Conservation (phyloP, 306 rosid genomes). For the Rosa chinensis region DNA sequence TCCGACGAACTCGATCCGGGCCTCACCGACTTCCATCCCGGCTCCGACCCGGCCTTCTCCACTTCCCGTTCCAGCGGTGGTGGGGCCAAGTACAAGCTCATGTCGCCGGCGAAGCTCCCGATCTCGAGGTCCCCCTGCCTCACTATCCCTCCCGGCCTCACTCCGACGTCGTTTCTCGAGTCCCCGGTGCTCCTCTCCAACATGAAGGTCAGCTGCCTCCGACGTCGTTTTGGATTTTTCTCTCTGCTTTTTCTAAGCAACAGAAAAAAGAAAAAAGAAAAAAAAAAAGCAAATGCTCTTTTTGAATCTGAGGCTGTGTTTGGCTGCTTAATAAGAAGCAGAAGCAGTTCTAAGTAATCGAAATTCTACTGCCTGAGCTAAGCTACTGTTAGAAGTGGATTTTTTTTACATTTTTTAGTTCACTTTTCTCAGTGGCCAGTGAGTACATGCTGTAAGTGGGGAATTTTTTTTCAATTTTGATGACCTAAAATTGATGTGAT, state of each 20-base stretch:
- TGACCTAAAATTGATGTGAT: conserved; percentile 45
- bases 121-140: conserved; percentile 86
- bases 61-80: conserved; percentile 25
- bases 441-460: conserved; percentile 25
- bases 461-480: conserved; percentile 37
- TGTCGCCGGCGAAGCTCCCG: conserved; percentile 98
- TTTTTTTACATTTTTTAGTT: conserved; percentile 20
- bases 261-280: neutral
- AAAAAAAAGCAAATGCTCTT: neutral
- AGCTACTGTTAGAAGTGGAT: neutral
- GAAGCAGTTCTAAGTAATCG: neutral
- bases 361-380: neutral
- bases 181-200: conserved; percentile 87
- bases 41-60: conserved; percentile 13
- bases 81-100: conserved; percentile 77
- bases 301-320: conserved; percentile 23
- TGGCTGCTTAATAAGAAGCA: conserved; percentile 6
- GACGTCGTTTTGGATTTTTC: conserved; percentile 20
- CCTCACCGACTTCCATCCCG: neutral
- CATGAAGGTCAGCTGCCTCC: conserved; percentile 59
- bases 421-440: conserved; percentile 31
- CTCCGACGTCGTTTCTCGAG: conserved; percentile 86
- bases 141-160: conserved; percentile 79
- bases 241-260: neutral
- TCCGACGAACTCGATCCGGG: conserved; percentile 39